Percentiles rank a stretch among this genome's conserved stretches.
phyloP scores from a whole-genome alignment of 257 asterid species.

The Osmanthus fragrans region DNA sequence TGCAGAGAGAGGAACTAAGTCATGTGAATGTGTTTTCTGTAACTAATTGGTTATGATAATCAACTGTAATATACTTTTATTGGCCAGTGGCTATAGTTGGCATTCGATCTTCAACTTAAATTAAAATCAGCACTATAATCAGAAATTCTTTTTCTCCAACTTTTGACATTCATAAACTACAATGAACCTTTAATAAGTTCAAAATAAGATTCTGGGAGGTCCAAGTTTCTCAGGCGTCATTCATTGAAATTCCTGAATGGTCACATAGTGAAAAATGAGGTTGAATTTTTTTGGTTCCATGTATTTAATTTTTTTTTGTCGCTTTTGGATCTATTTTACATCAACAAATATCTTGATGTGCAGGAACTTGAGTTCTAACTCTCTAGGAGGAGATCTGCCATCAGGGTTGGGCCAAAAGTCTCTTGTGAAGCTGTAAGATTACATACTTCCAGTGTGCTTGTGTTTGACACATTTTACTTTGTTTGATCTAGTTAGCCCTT shows the following conservation, averaged over 20 bases:
- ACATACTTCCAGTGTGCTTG: neutral
- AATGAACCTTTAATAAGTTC: neutral
- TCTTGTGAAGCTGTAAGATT: constrained; percentile 79
- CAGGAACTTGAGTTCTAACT: constrained; percentile 85
- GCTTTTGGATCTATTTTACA: constrained; percentile 7
- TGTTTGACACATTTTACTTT: neutral
- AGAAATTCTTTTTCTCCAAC: neutral
- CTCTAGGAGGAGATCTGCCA: constrained; percentile 73
- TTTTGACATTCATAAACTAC: neutral
- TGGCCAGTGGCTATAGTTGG: neutral
- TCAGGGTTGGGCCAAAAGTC: constrained; percentile 74
- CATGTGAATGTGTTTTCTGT: neutral
- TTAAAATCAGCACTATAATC: neutral
- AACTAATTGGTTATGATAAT: neutral
- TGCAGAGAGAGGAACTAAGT: constrained; percentile 6
- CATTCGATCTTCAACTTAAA: neutral
- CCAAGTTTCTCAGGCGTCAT: neutral
- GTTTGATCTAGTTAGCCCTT: neutral
- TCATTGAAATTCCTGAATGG: neutral
- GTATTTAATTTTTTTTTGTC: neutral
- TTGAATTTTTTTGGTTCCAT: neutral
- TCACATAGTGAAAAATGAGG: neutral
- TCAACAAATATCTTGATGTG: constrained; percentile 21
- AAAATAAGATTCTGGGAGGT: neutral
- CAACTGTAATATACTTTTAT: neutral